Base-by-base conservation (phyloP, 2,329 filamentous ascomycete species). In the Mariannaea sp. region DNA sequence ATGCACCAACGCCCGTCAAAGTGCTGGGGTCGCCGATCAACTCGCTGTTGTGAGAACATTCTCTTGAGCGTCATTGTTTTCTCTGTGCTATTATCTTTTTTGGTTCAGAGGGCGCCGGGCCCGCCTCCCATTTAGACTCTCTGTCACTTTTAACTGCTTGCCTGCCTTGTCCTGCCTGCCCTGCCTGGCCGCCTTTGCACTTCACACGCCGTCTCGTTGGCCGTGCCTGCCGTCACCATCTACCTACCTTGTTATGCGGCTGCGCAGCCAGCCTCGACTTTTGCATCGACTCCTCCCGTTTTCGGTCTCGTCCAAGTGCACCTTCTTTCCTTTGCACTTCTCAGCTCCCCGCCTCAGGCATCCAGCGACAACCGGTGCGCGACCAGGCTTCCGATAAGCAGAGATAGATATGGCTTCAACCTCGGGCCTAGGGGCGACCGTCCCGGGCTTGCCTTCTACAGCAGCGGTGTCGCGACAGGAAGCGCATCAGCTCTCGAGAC, bases 401-500 rank as follows among this genome's bases (percentile, higher is more conserved):
- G 43, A 49, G 38, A 55, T 26, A 38, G n/a, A n/a, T n/a, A 66
- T 66, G 64, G 58, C 64, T 16, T 66, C 64, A 16, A 29, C 45
- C 29, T 55, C 63, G 19, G 59, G 63, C n/a, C 53, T 63, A 29
- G 63, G 60, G 36, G 55, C 55, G 17, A 36, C 54, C 29, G 50
- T 50, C 48, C 49, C 53, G 39, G 43, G 54, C 40, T 61, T 58
- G 35, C 42, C 47, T 47, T 42, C 49, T 42, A 33, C 66, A 61
- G 57, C 57, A 52, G 54, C 62, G 33, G 70, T 74, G 46, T 59
- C 72, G 42, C 66, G 68, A 51, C 65, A 68, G 24, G 80, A 84
- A 49, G 74, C 79, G 54, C 69, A 73, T 55, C 60, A 68, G 39
- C 73, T 84, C 44, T 68, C 77, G 38, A 71, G 76, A 56, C 71